Percentiles rank a stretch among this genome's conserved stretches.
Evolutionary conservation across 371 early-diverging fungal genomes (phyloP).

Genomic region (Entomophthora muscae): DNA sequence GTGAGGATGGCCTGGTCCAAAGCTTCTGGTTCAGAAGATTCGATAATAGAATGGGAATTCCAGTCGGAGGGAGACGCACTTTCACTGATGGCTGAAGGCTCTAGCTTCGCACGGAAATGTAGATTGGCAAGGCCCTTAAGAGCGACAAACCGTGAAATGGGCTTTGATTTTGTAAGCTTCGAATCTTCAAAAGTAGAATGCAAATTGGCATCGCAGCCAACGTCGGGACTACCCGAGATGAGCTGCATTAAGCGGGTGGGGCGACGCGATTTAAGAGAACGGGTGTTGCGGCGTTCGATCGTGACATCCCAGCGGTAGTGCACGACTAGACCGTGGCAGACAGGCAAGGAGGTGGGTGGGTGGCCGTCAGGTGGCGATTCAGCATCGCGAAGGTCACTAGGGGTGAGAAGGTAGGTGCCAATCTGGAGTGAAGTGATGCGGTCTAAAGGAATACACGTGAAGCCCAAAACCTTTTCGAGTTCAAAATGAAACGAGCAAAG

Average conservation of each 20-base stretch:
- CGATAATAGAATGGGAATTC: not conserved
- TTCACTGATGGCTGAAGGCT: no score
- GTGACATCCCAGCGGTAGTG: slow-evolving; percentile 1
- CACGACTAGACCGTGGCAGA: not conserved
- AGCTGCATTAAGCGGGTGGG: not conserved
- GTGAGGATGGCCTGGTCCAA: not conserved
- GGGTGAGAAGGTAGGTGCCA: slow-evolving; percentile 19
- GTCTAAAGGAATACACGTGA: slow-evolving; percentile 34
- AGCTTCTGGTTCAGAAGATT: not conserved
- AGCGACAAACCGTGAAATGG: not conserved
- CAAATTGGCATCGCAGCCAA: not conserved
- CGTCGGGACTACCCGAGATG: not conserved
- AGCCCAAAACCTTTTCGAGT: slow-evolving; percentile 49
- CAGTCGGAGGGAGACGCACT: not conserved
- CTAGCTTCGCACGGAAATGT: no score
- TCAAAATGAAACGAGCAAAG: slow-evolving; percentile 53
- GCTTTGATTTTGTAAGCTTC: not conserved
- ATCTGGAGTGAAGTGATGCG: slow-evolving; percentile 34
- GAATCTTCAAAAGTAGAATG: no score
- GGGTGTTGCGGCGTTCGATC: not conserved
- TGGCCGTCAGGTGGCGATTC: not conserved
- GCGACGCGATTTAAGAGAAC: not conserved
- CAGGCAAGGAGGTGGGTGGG: not conserved
- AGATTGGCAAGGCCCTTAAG: slow-evolving; percentile 2
- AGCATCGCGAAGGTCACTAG: not conserved